Evolutionary conservation across 75 land plant genomes (phyloP), one percentile per base, ranked within the genome.

Genomic region (Sequoia sempervirens): DNA sequence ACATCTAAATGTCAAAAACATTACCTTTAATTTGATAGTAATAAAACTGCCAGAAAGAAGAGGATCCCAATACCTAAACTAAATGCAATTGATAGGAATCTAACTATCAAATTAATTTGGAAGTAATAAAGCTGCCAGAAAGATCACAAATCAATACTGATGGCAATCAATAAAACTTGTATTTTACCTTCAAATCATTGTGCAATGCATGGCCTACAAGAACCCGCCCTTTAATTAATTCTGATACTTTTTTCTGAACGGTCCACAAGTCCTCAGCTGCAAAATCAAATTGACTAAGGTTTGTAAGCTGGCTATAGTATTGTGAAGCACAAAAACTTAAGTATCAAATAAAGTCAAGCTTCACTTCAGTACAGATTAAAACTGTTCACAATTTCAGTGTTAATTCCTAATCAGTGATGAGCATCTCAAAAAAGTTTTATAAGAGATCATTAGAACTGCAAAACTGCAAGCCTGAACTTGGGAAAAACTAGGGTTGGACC

Each of bases 171-270:
- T 81, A 82, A 15, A 82, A n/a, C 50, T 37, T 46, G 23, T 45
- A 26, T 37, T 61, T 15, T 72, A 96, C 99, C 96, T 94, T 97
- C 13, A 97, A 87, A 88, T 97, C 99, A 87, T 97, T 91, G 66
- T 82, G 93, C 45, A 97, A 83, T 76, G 99, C 95, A 91, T 97
- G 99, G 5, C 99, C 99, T 20, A 97, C 98, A 83, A 97, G 90
- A 80, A 96, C 87, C 80, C 90, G 89, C 79, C 94, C 96, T 82
- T 93, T 88, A 28, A 96, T 87, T 79, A 97, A 80, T 56, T 94
- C 96, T n/a, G 91, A 90, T n/a, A 97, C 98, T 84, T 90, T 89
- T 56, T 90, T 93, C 85, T 97, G 99, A 45, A 93, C 99, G 64
- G 82, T 84, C 54, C 54, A 81, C 80, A 97, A 92, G 75, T 92